Percentiles rank a stretch among this genome's conserved stretches.
Conservation (phyloP, 306 rosid genomes). For the Quercus parvula region DNA sequence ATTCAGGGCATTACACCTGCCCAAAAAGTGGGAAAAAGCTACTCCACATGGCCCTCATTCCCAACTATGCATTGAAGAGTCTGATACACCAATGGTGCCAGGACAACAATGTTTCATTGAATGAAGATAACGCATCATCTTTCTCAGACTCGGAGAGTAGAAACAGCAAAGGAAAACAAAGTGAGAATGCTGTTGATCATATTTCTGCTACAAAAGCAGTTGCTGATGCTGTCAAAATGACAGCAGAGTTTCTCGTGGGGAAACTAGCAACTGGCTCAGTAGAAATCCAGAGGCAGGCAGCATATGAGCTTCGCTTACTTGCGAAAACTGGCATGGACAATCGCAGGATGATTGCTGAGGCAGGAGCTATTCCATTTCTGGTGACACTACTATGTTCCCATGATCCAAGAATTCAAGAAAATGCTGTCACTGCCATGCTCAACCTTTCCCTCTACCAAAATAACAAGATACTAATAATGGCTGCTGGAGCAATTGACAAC, state of each 20-base stretch:
- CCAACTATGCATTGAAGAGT: conserved; percentile 85
- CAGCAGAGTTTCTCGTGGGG: conserved; percentile 89
- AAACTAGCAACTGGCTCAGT: conserved; percentile 90
- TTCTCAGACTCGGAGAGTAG: conserved; percentile 32
- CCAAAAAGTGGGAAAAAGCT: conserved; percentile 89
- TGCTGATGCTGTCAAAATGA: conserved; percentile 77
- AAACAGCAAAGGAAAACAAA: conserved; percentile 32
- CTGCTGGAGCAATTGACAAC: conserved; percentile 78
- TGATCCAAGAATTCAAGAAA: conserved; percentile 87
- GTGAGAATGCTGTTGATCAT: conserved; percentile 51
- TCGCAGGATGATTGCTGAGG: conserved; percentile 77
- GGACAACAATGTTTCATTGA: conserved; percentile 49
- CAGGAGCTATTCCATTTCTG: conserved; percentile 88
- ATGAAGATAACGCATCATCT: conserved; percentile 30
- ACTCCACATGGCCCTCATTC: conserved; percentile 84
- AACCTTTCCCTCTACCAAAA: conserved; percentile 83
- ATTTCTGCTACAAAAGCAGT: conserved; percentile 70
- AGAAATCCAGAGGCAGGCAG: conserved; percentile 83
- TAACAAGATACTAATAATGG: conserved; percentile 77
- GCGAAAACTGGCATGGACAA: conserved; percentile 80
- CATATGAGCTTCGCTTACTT: conserved; percentile 79
- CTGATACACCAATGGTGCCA: conserved; percentile 78
- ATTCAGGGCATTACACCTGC: conserved; percentile 85
- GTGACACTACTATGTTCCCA: conserved; percentile 59
- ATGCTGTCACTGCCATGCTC: conserved; percentile 76